Conservation (phyloP, 176 grass and related monocot genomes). For the Carex cristatella region DNA sequence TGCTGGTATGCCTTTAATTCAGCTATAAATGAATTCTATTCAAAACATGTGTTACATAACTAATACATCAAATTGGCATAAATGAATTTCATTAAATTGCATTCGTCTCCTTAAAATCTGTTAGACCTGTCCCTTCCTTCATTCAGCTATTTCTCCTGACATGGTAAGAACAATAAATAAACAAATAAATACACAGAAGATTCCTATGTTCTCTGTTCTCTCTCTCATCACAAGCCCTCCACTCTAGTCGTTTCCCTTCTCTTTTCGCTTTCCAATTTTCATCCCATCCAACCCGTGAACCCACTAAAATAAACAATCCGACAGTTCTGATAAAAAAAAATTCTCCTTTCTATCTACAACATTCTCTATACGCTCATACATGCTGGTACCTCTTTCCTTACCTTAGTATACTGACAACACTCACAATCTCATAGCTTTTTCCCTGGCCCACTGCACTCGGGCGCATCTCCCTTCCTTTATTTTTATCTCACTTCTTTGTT, state of each 20-base stretch:
- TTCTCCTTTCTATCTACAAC: not conserved
- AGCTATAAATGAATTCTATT: not conserved
- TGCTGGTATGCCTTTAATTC: not conserved
- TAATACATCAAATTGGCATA: not conserved
- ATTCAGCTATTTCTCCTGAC: not conserved
- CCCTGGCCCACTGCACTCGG: conserved; percentile 46
- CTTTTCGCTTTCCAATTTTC: not conserved
- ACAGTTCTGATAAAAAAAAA: not conserved
- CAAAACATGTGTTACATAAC: not conserved
- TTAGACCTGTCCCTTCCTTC: not conserved
- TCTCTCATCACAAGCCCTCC: conserved; percentile 11
- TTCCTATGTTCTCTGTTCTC: not conserved
- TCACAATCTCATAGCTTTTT: not conserved
- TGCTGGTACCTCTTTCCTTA: not conserved
- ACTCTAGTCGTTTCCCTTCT: not conserved
- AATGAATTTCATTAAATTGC: too few species aligned
- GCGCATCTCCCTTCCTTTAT: conserved; percentile 7
- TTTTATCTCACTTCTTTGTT: conserved; percentile 41
- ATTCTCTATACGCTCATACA: not conserved
- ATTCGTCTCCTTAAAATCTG: not conserved
- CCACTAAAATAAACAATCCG: not conserved
- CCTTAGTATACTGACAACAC: conserved; percentile 12
- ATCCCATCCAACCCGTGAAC: not conserved
- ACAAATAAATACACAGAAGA: not conserved
- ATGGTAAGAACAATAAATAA: not conserved